phyloP scores from a whole-genome alignment of 2,329 filamentous ascomycete species.

The Hypoxylon sp. region DNA sequence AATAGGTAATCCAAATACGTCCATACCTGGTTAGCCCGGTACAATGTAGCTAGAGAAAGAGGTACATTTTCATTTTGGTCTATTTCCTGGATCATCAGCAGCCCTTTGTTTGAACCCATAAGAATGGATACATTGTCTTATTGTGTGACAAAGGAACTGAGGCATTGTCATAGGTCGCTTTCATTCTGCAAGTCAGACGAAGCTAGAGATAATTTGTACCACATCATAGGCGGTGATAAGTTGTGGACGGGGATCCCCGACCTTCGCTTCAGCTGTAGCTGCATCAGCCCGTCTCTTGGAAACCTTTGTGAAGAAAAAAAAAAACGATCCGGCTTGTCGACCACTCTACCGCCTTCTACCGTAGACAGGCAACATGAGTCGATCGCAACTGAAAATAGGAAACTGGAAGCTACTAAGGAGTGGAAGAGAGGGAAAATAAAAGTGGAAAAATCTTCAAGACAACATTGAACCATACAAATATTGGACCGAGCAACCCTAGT shows the following conservation, averaged over 20 bases:
- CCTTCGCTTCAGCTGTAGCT: slow-evolving; percentile 34
- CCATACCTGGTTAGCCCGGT: neutral
- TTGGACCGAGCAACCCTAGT: slow-evolving; percentile 3
- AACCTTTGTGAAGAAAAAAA: slow-evolving; percentile 16
- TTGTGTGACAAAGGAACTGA: slow-evolving; percentile 5
- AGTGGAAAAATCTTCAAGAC: slow-evolving; percentile 11
- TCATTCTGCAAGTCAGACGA: slow-evolving; percentile 43
- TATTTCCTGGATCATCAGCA: neutral
- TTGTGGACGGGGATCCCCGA: slow-evolving; percentile 45
- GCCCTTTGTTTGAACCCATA: slow-evolving; percentile 12
- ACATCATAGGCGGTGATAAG: slow-evolving; percentile 15
- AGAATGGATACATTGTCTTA: slow-evolving; percentile 5
- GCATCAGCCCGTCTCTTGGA: slow-evolving; percentile 29
- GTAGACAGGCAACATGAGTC: slow-evolving; percentile 24
- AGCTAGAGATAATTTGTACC: slow-evolving; percentile 24
- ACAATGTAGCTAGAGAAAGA: neutral
- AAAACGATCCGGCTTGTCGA: slow-evolving; percentile 7
- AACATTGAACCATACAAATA: too few species aligned
- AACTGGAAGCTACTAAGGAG: slow-evolving; percentile 14
- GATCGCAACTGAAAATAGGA: slow-evolving; percentile 32
- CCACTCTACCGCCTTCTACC: slow-evolving; percentile 23
- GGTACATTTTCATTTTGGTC: neutral
- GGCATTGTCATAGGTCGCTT: slow-evolving; percentile 36
- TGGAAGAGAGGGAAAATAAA: slow-evolving; percentile 10
- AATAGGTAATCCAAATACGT: slow-evolving; percentile 1